phyloP scores from a whole-genome alignment of 139 green algal genomes.

The Auxenochlorella pyrenoidosa region DNA sequence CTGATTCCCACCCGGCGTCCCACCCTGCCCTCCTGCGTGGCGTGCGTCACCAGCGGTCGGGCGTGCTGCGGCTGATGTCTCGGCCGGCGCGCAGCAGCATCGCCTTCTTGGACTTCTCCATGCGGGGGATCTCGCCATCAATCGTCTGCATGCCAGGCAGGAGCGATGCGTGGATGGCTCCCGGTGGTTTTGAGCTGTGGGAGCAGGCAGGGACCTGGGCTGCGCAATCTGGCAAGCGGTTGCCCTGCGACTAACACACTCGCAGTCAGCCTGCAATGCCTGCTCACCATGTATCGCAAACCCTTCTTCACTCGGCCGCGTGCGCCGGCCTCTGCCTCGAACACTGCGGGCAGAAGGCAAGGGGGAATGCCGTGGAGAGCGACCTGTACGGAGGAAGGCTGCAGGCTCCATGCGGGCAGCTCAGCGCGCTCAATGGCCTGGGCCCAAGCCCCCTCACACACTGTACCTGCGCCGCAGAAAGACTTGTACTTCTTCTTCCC shows the following conservation, averaged over 20 bases:
- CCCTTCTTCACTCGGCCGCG: not conserved
- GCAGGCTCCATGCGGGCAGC: too few species aligned
- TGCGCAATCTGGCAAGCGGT: too few species aligned
- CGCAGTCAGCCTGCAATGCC: not conserved
- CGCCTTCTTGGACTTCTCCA: constrained; percentile 5
- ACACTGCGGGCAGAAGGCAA: not conserved
- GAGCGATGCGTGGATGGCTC: not conserved
- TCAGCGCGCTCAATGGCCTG: too few species aligned
- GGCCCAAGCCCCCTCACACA: too few species aligned
- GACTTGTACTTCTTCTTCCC: constrained; percentile 1
- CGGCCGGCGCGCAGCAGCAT: not conserved
- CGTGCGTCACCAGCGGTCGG: not conserved
- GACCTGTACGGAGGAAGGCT: too few species aligned
- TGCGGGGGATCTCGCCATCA: not conserved
- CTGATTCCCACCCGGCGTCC: not conserved
- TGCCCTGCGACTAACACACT: not conserved
- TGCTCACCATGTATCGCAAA: constrained; percentile 14
- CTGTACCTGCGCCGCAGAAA: constrained; percentile 10
- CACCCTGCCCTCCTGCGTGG: not conserved
- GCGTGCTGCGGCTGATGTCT: not conserved
- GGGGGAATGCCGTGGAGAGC: too few species aligned
- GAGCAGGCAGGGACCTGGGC: not conserved
- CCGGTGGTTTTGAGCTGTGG: not conserved
- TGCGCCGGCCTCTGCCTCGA: not conserved
- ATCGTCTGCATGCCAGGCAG: constrained; percentile 15